Evolutionary conservation across 2,329 filamentous ascomycete species (phyloP), one percentile per base, ranked within the genome.

Genomic region (Penicillium brasilianum): DNA sequence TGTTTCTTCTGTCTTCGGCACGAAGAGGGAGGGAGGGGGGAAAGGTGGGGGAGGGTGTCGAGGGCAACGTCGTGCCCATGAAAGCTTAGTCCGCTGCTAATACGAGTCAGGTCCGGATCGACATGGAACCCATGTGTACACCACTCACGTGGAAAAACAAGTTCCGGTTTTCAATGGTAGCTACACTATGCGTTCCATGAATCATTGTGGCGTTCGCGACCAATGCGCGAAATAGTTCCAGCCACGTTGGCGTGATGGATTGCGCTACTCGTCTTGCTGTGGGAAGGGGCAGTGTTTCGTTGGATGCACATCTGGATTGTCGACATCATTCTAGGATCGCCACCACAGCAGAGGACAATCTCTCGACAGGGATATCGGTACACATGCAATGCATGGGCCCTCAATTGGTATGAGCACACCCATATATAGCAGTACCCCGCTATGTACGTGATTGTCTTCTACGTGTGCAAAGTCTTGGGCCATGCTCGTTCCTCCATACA

Each of bases 191-290:
- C 25, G 16, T 30, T 48, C 25, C 25, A 18, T 48, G 25, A 48
- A 11, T 10, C 43, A 34, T 32, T 50, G 48, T 50, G 48, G 48
- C 28, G 28, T 34, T 32, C 6, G 48, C 30, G 48, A 50, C 48
- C 48, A 50, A 50, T 50, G 48, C 48, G 48, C 48, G 48, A 50
- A 32, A 50, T 50, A 34, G 7, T 13, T 34, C 30, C 28, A n/a
- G 9, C 30, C 48, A 50, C 48, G 48, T 50, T 50, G 48, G 28
- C 5, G 48, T 14, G 30, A 25, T 50, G 4, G 14, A 9, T n/a
- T 34, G 48, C 48, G 14, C 48, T 50, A 32, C 48, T 50, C 48
- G 48, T 34, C 11, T 43, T 43, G 9, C 30, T 6, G 30, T 34
- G 30, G n/a, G 34, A 50, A 28, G 28, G 44, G 44, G 25, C 6